phyloP scores from a whole-genome alignment of 1,284 basidiomycete species.

The Grifola frondosa region DNA sequence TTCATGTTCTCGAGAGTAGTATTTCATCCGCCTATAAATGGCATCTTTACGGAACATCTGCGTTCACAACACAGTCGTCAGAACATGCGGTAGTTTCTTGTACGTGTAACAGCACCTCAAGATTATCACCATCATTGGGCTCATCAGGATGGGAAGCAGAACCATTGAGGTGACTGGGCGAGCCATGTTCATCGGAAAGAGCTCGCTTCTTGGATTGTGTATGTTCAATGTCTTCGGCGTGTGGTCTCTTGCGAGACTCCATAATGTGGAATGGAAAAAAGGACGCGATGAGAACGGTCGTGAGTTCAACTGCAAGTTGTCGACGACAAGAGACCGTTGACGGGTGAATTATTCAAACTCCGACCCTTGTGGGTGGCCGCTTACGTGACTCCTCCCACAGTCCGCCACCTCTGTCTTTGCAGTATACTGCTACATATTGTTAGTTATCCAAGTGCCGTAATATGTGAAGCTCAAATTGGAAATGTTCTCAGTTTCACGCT shows the following conservation, averaged over 20 bases:
- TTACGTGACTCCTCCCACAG: too few relatives aligned
- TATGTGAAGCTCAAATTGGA: too few relatives aligned
- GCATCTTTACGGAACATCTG: constrained; percentile 77
- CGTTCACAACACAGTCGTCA: constrained; percentile 48
- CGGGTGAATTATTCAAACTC: constrained; percentile 21
- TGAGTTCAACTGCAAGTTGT: constrained; percentile 19
- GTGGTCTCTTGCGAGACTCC: constrained; percentile 66
- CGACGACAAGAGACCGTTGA: constrained; percentile 17
- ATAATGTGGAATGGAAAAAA: constrained; percentile 30
- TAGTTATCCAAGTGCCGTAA: too few relatives aligned
- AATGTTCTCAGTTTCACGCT: too few relatives aligned
- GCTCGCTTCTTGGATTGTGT: constrained; percentile 65
- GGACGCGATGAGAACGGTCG: constrained; percentile 8
- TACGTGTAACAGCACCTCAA: constrained; percentile 56
- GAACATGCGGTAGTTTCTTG: constrained; percentile 1
- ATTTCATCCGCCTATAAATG: constrained; percentile 88
- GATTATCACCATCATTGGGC: constrained; percentile 58
- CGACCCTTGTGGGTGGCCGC: too few relatives aligned
- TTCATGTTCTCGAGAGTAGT: constrained; percentile 83
- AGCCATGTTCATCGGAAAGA: constrained; percentile 52
- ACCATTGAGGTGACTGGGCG: constrained; percentile 61
- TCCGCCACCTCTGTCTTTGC: too few relatives aligned
- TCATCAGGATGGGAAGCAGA: constrained; percentile 47
- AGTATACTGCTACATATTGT: too few relatives aligned
- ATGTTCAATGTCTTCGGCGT: constrained; percentile 53